Conservation (phyloP, 371 early-diverging fungal genomes). For the Scutellospora calospora region DNA sequence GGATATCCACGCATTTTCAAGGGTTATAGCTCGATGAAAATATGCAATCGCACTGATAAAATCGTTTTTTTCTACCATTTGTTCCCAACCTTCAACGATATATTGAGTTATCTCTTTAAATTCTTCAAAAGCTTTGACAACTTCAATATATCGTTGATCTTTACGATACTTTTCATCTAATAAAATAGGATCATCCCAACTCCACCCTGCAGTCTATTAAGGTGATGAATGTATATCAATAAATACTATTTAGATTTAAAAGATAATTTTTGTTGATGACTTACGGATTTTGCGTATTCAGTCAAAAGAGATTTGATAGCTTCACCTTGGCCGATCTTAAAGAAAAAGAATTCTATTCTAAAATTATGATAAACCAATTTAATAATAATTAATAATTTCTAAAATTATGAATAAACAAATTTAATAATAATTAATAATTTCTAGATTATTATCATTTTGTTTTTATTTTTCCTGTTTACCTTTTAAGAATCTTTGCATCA, state of each 20-base stretch:
- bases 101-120: conserved; percentile 15
- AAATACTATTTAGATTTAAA: background rate
- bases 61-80: background rate
- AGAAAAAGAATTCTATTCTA: background rate
- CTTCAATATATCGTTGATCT: background rate
- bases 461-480: background rate
- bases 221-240: background rate
- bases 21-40: background rate
- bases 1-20: conserved; percentile 6
- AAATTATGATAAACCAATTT: background rate
- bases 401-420: no score
- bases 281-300: no score
- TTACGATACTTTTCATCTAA: background rate
- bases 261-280: no score
- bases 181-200: conserved; percentile 2
- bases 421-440: background rate
- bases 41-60: background rate
- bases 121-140: background rate
- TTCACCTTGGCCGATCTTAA: no score
- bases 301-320: no score
- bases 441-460: no score
- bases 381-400: background rate
- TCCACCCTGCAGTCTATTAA: background rate
- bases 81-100: conserved; percentile 15
- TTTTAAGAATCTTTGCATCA: conserved; percentile 4